Conservation (phyloP, 805 yeast genomes). For the Wickerhamomyces chambardii region DNA sequence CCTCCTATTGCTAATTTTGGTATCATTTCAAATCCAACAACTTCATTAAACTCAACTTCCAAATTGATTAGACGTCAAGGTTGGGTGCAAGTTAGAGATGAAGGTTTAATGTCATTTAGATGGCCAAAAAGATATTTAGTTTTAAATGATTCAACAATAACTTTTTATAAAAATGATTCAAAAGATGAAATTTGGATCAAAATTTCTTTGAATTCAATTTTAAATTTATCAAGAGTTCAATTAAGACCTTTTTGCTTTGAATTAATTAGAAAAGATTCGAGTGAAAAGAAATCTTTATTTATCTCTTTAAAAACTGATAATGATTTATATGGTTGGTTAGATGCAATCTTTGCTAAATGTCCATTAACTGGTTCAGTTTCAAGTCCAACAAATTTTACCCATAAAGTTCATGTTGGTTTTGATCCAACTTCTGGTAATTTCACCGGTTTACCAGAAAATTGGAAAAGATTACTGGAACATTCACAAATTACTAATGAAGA, state of each 20-base stretch:
- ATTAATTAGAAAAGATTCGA: slow-evolving; percentile 33
- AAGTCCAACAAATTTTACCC: slow-evolving; percentile 90
- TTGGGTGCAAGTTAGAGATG: slow-evolving; percentile 90
- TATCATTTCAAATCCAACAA: slow-evolving; percentile 21
- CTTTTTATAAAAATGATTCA: slow-evolving; percentile 63
- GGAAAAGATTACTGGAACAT: slow-evolving; percentile 80
- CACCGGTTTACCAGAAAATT: slow-evolving; percentile 89
- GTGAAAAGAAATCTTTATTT: slow-evolving; percentile 49
- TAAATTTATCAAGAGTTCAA: slow-evolving; percentile 59
- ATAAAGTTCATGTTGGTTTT: slow-evolving; percentile 83
- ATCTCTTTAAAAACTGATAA: slow-evolving; percentile 70
- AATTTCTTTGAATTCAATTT: slow-evolving; percentile 49
- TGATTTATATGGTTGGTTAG: slow-evolving; percentile 86
- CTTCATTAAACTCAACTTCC: slow-evolving; percentile 15
- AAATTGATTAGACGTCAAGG: slow-evolving; percentile 40
- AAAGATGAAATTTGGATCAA: slow-evolving; percentile 37
- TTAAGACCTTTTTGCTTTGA: slow-evolving; percentile 78
- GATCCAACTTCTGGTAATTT: slow-evolving; percentile 81
- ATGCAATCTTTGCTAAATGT: slow-evolving; percentile 72
- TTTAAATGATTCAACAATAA: slow-evolving; percentile 64
- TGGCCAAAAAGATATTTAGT: slow-evolving; percentile 90
- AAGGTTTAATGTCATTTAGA: slow-evolving; percentile 78
- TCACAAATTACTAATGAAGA: slow-evolving; percentile 90
- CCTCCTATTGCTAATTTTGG: slow-evolving; percentile 32
- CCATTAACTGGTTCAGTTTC: slow-evolving; percentile 65